Evolutionary conservation across 768 basidiomycete species (phyloP).

Genomic region (Pleurotus cornucopiae): DNA sequence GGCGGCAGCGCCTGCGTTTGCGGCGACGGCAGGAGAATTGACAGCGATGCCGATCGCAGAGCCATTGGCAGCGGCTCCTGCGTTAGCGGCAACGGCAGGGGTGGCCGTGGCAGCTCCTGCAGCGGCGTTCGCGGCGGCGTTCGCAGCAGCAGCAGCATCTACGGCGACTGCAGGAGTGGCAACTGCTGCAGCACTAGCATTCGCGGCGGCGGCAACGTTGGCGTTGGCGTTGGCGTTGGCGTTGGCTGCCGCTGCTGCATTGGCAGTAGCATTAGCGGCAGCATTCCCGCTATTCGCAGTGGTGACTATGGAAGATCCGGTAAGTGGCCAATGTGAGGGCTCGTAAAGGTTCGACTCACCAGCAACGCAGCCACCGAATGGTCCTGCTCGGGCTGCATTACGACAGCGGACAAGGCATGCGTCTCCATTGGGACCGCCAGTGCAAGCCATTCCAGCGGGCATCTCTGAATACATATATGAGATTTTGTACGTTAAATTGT

Average conservation of each 20-base stretch:
- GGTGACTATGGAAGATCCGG: neutral
- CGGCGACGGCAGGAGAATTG: neutral
- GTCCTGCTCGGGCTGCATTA: slow-evolving; percentile 5
- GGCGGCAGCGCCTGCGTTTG: neutral
- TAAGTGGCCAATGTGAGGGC: neutral
- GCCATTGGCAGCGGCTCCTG: neutral
- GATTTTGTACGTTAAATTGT: neutral
- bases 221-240: too few relatives aligned
- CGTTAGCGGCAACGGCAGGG: neutral
- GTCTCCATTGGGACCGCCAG: slow-evolving; percentile 5
- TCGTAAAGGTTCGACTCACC: neutral
- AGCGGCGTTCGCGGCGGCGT: neutral
- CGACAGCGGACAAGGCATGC: slow-evolving; percentile 8
- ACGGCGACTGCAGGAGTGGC: neutral
- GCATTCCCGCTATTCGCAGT: slow-evolving; percentile 5
- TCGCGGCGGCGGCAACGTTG: neutral
- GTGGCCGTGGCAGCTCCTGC: neutral
- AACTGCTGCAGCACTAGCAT: neutral
- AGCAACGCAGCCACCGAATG: slow-evolving; percentile 8
- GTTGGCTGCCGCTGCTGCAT: neutral
- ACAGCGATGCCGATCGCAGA: neutral
- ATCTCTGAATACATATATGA: neutral
- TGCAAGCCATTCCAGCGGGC: slow-evolving; percentile 7
- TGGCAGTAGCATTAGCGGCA: neutral
- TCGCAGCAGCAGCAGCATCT: neutral